Evolutionary conservation across 768 basidiomycete genomes (phyloP).

Genomic region (Tylopilus balloui): DNA sequence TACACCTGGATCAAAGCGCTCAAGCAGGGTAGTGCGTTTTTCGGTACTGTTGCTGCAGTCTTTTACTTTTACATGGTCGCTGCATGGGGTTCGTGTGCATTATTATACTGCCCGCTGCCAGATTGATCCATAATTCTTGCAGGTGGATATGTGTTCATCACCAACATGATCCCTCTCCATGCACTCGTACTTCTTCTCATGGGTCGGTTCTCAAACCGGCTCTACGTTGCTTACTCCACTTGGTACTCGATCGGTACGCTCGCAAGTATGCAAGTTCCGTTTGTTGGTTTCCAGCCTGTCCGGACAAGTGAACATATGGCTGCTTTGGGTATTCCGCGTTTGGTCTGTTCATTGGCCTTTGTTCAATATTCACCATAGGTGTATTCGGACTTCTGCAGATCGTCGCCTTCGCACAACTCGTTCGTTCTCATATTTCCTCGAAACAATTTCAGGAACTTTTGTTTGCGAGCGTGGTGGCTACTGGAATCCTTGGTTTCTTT

Average conservation of each 20-base stretch:
- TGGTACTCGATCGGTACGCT: constrained; percentile 99
- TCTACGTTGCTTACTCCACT: constrained; percentile 93
- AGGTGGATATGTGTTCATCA: constrained; percentile 99
- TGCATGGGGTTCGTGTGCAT: constrained; percentile 76
- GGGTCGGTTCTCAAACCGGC: constrained; percentile 88
- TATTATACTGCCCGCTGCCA: background rate
- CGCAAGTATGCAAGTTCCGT: constrained; percentile 98
- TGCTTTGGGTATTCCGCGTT: constrained; percentile 65
- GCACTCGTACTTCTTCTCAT: constrained; percentile 92
- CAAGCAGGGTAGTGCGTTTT: constrained; percentile 90
- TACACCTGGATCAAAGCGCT: constrained; percentile 95
- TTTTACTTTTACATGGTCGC: constrained; percentile 99
- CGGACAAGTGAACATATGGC: constrained; percentile 98
- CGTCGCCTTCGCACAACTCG: constrained; percentile 86
- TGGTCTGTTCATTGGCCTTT: background rate
- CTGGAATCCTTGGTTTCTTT: constrained; percentile 65
- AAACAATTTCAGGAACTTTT: constrained; percentile 89
- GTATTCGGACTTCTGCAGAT: constrained; percentile 97
- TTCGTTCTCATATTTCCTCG: constrained; percentile 83
- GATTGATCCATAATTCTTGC: constrained; percentile 9
- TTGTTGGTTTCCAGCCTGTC: constrained; percentile 99
- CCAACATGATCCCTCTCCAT: constrained; percentile 99
- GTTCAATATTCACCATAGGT: constrained; percentile 41
- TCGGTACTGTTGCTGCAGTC: constrained; percentile 82
- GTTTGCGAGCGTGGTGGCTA: constrained; percentile 58